These are phyloP conservation scores for Fusarium lateritium DNA, from an alignment of 2,329 filamentous ascomycete species.

Conservation along the genomic window DNA sequence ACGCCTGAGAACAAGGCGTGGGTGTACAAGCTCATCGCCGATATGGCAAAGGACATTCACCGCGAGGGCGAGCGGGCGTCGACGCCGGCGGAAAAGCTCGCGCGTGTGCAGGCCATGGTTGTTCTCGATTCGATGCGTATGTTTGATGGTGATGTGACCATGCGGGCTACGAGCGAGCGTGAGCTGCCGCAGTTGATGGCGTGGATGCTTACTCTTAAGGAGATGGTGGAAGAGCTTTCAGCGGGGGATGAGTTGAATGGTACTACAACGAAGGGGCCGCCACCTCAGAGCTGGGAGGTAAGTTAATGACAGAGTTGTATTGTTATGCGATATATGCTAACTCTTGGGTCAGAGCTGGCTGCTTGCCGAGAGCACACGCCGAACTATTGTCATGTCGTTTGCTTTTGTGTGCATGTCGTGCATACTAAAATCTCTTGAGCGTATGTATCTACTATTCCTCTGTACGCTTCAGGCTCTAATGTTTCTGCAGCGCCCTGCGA, in stretches of 20 bases:
- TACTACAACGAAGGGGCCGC: slow-evolving; percentile 48
- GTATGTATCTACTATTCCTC: slow-evolving; percentile 42
- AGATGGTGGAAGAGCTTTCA: slow-evolving; percentile 55
- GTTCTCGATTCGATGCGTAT: slow-evolving; percentile 60
- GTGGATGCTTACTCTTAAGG: slow-evolving; percentile 57
- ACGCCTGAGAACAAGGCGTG: slow-evolving; percentile 57
- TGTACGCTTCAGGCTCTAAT: slow-evolving; percentile 5
- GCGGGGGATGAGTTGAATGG: slow-evolving; percentile 40
- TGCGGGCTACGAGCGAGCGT: slow-evolving; percentile 59
- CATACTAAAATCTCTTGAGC: slow-evolving; percentile 53
- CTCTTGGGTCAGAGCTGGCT: slow-evolving; percentile 55
- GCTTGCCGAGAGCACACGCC: slow-evolving; percentile 59
- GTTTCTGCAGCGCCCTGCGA: slow-evolving; percentile 32
- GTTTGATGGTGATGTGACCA: slow-evolving; percentile 60
- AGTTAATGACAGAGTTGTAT: slow-evolving; percentile 7
- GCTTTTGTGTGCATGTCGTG: slow-evolving; percentile 54
- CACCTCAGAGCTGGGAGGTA: slow-evolving; percentile 61
- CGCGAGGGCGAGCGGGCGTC: slow-evolving; percentile 52
- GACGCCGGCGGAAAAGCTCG: slow-evolving; percentile 57
- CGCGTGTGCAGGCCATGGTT: slow-evolving; percentile 60
- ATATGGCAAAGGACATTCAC: slow-evolving; percentile 56
- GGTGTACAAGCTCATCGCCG: slow-evolving; percentile 57
- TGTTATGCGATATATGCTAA: background rate
- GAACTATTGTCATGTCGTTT: slow-evolving; percentile 55
- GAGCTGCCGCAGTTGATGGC: slow-evolving; percentile 55